Conservation (phyloP, 164 flowering plant genomes). For the Vitis vinifera region DNA sequence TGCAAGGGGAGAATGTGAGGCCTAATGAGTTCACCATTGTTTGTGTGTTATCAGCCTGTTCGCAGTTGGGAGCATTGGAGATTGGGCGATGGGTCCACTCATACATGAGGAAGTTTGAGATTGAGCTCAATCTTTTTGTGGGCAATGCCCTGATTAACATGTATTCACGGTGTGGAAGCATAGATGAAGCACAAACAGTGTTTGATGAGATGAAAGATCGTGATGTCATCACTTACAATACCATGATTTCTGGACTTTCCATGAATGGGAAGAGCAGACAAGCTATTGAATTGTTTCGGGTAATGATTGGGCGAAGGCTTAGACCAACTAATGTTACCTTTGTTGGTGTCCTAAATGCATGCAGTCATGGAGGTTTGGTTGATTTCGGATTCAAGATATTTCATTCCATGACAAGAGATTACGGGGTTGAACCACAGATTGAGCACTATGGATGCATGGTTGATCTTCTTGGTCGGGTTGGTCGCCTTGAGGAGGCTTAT, state of each 20-base stretch:
- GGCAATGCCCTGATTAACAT: constrained; percentile 43
- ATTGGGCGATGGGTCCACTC: constrained; percentile 45
- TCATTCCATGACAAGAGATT: constrained; percentile 28
- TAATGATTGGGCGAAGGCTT: constrained; percentile 15
- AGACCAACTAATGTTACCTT: constrained; percentile 27
- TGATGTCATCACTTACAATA: constrained; percentile 34
- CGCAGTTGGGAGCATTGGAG: constrained; percentile 42
- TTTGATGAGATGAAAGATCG: constrained; percentile 25
- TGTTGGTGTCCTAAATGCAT: constrained; percentile 42
- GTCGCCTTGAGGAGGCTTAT: constrained; percentile 41
- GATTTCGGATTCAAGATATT: constrained; percentile 32
- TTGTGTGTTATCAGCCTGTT: constrained; percentile 46
- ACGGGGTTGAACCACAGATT: constrained; percentile 35
- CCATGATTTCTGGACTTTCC: constrained; percentile 39
- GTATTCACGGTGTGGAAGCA: constrained; percentile 50
- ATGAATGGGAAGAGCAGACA: constrained; percentile 21
- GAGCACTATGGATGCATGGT: constrained; percentile 53
- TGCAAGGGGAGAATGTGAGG: constrained; percentile 33
- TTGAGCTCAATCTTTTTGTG: constrained; percentile 30
- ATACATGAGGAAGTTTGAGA: constrained; percentile 25
- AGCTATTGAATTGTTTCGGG: constrained; percentile 18
- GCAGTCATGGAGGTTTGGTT: constrained; percentile 49
- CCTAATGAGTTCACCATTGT: constrained; percentile 43
- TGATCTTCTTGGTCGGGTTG: constrained; percentile 47
- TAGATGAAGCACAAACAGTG: constrained; percentile 30